Conservation (phyloP, 148 eudicot species). For the Mesembryanthemum crystallinum region DNA sequence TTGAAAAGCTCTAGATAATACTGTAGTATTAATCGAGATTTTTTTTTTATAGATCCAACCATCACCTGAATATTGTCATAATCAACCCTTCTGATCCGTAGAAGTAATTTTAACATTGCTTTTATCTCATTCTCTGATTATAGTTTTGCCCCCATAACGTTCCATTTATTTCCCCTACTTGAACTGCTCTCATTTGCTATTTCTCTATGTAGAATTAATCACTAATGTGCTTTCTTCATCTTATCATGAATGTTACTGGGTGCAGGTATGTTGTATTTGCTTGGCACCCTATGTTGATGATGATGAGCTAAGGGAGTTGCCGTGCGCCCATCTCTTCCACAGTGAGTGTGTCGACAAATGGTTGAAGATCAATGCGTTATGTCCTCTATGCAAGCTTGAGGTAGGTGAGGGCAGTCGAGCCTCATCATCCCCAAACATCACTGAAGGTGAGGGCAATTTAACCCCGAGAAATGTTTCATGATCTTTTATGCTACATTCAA, state of each 20-base stretch:
- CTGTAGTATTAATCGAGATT: too few species aligned
- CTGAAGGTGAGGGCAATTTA: conserved; percentile 15
- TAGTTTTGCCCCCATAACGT: background rate
- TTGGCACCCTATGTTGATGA: conserved; percentile 38
- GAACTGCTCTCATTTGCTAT: background rate
- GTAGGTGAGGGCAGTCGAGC: conserved; percentile 27
- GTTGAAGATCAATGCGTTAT: conserved; percentile 44
- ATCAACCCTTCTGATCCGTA: too few species aligned
- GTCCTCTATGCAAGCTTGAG: conserved; percentile 46
- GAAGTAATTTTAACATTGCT: background rate
- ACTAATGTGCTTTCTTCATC: background rate
- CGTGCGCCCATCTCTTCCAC: conserved; percentile 43
- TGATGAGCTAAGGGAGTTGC: conserved; percentile 44
- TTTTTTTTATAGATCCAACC: too few species aligned
- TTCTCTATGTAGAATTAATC: background rate
- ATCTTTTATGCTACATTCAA: background rate
- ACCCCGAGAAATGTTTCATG: conserved; percentile 9
- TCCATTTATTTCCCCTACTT: too few species aligned
- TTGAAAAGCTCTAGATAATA: too few species aligned
- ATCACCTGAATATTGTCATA: too few species aligned
- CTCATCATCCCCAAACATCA: conserved; percentile 16
- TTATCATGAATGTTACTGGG: background rate
- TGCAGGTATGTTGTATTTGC: conserved; percentile 50
- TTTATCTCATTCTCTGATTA: background rate
- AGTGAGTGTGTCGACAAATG: conserved; percentile 43